Conservation (phyloP, 108 stramenopile genomes). For the Fragilariopsis cylindrus region DNA sequence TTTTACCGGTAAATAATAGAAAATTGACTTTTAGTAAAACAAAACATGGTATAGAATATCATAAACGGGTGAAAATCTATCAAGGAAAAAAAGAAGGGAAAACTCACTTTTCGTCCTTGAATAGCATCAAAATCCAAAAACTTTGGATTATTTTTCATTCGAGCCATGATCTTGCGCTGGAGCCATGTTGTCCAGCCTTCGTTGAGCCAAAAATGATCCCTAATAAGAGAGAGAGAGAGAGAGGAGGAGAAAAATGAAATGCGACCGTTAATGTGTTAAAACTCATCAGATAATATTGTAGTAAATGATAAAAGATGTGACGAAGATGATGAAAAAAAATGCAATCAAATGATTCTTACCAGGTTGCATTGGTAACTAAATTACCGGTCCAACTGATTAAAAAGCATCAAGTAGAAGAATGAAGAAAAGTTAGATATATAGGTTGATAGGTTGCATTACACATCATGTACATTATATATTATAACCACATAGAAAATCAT, state of each 20-base stretch:
- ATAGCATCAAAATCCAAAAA: constrained; percentile 89
- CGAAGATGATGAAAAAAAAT: background rate
- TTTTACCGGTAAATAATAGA: constrained; percentile 6
- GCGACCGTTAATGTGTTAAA: background rate
- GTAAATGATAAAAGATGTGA: background rate
- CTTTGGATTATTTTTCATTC: constrained; percentile 57
- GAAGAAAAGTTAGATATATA: constrained; percentile 9
- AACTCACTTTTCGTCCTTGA: constrained; percentile 45
- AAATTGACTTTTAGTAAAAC: no score
- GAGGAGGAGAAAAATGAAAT: constrained; percentile 20
- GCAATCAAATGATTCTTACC: constrained; percentile 34
- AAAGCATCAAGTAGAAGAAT: constrained; percentile 51
- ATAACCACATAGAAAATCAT: no score
- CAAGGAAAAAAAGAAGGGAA: no score
- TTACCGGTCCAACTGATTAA: constrained; percentile 90
- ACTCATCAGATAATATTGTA: background rate
- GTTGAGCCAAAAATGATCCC: constrained; percentile 95
- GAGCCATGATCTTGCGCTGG: constrained; percentile 95
- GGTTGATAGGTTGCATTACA: background rate
- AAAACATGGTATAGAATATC: no score
- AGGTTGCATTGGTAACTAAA: constrained; percentile 93
- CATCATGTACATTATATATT: background rate
- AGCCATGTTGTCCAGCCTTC: constrained; percentile 99
- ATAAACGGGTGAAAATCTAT: no score
- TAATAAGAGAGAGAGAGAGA: background rate